A percentile compares a stretch with the other conserved stretches of the same genome.
Evolutionary conservation across 495 filamentous ascomycete species (phyloP).

Genomic region (Neurospora tetraspora): DNA sequence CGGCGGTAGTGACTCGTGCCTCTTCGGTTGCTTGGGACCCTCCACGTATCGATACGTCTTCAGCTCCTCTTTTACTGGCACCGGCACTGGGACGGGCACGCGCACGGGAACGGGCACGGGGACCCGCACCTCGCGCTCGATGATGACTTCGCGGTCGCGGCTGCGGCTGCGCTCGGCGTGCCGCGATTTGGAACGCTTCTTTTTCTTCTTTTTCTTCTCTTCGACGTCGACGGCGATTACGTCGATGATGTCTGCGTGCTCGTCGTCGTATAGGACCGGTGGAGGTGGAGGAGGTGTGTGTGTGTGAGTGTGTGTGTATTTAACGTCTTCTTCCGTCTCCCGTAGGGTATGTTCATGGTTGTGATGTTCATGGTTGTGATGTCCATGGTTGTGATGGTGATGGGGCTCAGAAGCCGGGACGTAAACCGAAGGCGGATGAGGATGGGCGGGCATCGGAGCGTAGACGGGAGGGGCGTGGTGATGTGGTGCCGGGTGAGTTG

Average conservation of each 20-base stretch:
- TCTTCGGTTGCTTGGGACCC: conserved; percentile 12
- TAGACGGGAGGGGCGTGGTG: background rate
- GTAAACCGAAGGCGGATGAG: conserved; percentile 17
- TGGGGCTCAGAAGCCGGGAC: conserved; percentile 6
- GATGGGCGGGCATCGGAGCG: background rate
- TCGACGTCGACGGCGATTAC: conserved; percentile 45
- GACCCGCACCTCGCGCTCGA: conserved; percentile 36
- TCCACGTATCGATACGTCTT: conserved; percentile 41
- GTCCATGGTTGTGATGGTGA: conserved; percentile 17
- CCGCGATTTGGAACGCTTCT: conserved; percentile 11
- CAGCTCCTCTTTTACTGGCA: conserved; percentile 23
- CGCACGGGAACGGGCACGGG: conserved; percentile 28
- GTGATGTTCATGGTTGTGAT: conserved; percentile 4
- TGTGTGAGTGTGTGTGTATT: background rate
- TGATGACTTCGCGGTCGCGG: conserved; percentile 34
- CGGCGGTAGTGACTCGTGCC: background rate
- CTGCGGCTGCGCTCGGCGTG: conserved; percentile 14
- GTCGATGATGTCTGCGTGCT: conserved; percentile 33
- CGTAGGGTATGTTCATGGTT: background rate
- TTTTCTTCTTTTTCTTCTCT: conserved; percentile 8
- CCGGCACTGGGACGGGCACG: conserved; percentile 12
- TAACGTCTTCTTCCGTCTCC: background rate
- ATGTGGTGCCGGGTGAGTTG: background rate
- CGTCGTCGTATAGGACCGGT: conserved; percentile 12
- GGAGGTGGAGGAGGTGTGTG: conserved; percentile 16